A percentile compares a stretch with the other conserved stretches of the same genome.
Evolutionary conservation across 805 yeast species (phyloP).

Genomic region (Candida corydali): DNA sequence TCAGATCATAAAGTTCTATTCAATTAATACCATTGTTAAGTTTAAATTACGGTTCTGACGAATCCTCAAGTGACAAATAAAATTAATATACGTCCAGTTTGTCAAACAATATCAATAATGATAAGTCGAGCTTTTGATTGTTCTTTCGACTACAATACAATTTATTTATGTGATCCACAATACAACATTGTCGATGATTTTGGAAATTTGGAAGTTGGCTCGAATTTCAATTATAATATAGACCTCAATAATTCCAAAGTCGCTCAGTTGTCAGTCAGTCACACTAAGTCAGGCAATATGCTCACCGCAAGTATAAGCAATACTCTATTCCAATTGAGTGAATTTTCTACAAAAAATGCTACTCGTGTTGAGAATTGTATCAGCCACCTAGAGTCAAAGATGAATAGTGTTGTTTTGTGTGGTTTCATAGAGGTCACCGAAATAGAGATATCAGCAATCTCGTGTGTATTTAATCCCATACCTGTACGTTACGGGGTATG

Average conservation of each 20-base stretch:
- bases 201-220: constrained; percentile 39
- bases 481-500: no score
- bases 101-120: constrained; percentile 68
- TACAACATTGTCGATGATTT: constrained; percentile 41
- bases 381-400: no score
- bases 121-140: constrained; percentile 68
- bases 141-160: constrained; percentile 76
- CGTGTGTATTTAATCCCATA: no score
- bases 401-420: no score
- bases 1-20: constrained; percentile 40
- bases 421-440: no score
- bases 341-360: no score
- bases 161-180: constrained; percentile 51
- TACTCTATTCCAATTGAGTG: constrained; percentile 7
- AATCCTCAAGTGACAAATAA: constrained; percentile 60
- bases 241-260: constrained; percentile 26
- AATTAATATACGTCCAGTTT: constrained; percentile 48
- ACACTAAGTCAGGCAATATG: background rate
- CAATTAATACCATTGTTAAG: constrained; percentile 84
- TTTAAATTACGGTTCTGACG: constrained; percentile 67
- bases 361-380: no score
- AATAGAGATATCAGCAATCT: no score
- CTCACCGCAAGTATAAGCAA: background rate
- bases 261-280: constrained; percentile 6
- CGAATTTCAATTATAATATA: constrained; percentile 35